Conservation (phyloP, 495 filamentous ascomycete genomes). For the Aspergillus sclerotiicarbonarius region DNA sequence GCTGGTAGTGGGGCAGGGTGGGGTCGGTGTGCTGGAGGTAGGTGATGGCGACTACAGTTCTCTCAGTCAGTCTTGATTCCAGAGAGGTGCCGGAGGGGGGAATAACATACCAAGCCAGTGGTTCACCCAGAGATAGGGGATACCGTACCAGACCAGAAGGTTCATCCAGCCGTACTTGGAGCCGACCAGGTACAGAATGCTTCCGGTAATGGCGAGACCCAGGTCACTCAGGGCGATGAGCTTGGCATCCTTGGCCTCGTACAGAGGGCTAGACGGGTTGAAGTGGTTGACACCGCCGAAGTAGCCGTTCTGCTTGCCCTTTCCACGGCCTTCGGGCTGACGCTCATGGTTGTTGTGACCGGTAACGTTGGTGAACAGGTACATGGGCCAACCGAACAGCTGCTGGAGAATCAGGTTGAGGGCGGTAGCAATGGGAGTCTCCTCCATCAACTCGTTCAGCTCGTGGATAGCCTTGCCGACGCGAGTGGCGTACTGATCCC, state of each 20-base stretch:
- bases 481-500: slow-evolving; percentile 68
- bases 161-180: slow-evolving; percentile 81
- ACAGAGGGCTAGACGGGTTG: slow-evolving; percentile 80
- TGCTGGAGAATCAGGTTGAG: slow-evolving; percentile 76
- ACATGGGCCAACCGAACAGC: slow-evolving; percentile 85
- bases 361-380: slow-evolving; percentile 79
- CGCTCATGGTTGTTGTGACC: slow-evolving; percentile 90
- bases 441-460: slow-evolving; percentile 83
- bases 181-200: slow-evolving; percentile 56
- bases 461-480: slow-evolving; percentile 72
- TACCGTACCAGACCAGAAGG: slow-evolving; percentile 86
- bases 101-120: slow-evolving; percentile 70
- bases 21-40: slow-evolving; percentile 63
- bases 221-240: slow-evolving; percentile 81
- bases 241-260: slow-evolving; percentile 83
- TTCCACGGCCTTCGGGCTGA: slow-evolving; percentile 80
- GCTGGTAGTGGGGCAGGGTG: slow-evolving; percentile 55
- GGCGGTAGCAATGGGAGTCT: slow-evolving; percentile 83
- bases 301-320: slow-evolving; percentile 84
- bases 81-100: not conserved
- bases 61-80: not conserved
- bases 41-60: slow-evolving; percentile 53
- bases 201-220: slow-evolving; percentile 61
- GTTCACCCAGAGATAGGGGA: slow-evolving; percentile 98
- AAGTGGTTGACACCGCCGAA: slow-evolving; percentile 91